These are phyloP conservation scores for Fusarium azukiicola DNA, from an alignment of 2,329 filamentous ascomycete species.

Conservation along the genomic window DNA sequence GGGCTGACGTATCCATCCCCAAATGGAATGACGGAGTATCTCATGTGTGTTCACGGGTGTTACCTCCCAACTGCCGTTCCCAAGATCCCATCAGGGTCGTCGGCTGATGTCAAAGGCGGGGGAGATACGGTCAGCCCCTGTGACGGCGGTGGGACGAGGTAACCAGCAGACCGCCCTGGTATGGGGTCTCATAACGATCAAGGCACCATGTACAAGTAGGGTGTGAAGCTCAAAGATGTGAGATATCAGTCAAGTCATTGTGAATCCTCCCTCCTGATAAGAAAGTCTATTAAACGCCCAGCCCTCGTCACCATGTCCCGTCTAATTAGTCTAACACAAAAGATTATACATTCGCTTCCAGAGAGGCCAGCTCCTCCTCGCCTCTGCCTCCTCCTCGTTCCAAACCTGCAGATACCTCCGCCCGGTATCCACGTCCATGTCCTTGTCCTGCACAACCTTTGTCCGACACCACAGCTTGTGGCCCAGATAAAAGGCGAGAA, in stretches of 20 bases:
- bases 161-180: too few relatives aligned
- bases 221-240: too few relatives aligned
- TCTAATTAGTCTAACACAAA: constrained; percentile 75
- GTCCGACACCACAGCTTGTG: constrained; percentile 90
- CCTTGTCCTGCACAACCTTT: constrained; percentile 79
- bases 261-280: background rate
- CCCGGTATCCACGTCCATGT: constrained; percentile 94
- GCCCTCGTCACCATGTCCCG: background rate
- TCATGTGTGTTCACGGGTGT: too few relatives aligned
- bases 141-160: too few relatives aligned
- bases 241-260: background rate
- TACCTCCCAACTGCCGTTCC: too few relatives aligned
- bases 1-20: too few relatives aligned
- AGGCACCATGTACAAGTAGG: too few relatives aligned
- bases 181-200: too few relatives aligned
- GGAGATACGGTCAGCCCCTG: too few relatives aligned
- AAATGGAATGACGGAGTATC: too few relatives aligned
- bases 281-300: background rate
- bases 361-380: constrained; percentile 84
- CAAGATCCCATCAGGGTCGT: too few relatives aligned
- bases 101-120: too few relatives aligned
- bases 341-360: constrained; percentile 89
- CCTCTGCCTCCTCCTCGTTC: constrained; percentile 88
- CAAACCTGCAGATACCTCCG: constrained; percentile 90
- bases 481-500: constrained; percentile 82